Evolutionary conservation across 2,329 filamentous ascomycete genomes (phyloP).

Genomic region (Colletotrichum karsti): DNA sequence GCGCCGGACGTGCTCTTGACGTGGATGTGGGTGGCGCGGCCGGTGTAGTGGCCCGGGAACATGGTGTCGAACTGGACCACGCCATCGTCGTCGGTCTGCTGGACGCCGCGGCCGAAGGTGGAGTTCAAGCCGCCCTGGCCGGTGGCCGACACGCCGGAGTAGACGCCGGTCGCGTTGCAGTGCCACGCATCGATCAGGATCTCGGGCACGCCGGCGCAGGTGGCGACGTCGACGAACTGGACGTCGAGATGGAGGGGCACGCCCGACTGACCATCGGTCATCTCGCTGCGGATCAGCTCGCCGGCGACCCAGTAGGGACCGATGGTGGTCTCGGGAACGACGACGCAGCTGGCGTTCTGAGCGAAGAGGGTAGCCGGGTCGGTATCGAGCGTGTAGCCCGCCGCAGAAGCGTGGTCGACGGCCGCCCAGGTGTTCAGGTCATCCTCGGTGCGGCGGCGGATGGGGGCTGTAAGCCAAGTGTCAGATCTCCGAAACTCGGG

Average conservation of each 20-base stretch:
- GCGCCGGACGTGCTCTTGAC: slow-evolving; percentile 47
- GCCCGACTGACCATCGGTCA: slow-evolving; percentile 50
- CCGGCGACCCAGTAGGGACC: slow-evolving; percentile 47
- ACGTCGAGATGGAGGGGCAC: slow-evolving; percentile 47
- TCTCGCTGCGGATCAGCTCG: slow-evolving; percentile 53
- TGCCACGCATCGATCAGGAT: slow-evolving; percentile 34
- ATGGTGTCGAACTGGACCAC: slow-evolving; percentile 50
- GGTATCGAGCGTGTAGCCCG: slow-evolving; percentile 41
- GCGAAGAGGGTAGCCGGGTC: slow-evolving; percentile 36
- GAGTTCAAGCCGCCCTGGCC: slow-evolving; percentile 31
- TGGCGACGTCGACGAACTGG: slow-evolving; percentile 33
- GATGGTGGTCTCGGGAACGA: slow-evolving; percentile 24
- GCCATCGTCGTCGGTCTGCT: slow-evolving; percentile 32
- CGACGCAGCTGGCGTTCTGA: slow-evolving; percentile 23
- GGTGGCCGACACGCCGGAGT: slow-evolving; percentile 40
- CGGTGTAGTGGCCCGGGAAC: slow-evolving; percentile 54
- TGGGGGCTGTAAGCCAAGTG: not conserved
- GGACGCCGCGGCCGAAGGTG: slow-evolving; percentile 21
- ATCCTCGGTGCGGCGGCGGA: slow-evolving; percentile 34
- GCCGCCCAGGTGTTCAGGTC: slow-evolving; percentile 42
- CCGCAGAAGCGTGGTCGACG: slow-evolving; percentile 40
- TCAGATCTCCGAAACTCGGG: not conserved
- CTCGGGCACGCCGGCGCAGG: slow-evolving; percentile 30
- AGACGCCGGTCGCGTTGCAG: slow-evolving; percentile 49
- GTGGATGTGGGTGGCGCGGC: slow-evolving; percentile 59